A percentile compares a stretch with the other conserved stretches of the same genome.
phyloP scores from a whole-genome alignment of 768 basidiomycete species.

The Fibroporia radiculosa region DNA sequence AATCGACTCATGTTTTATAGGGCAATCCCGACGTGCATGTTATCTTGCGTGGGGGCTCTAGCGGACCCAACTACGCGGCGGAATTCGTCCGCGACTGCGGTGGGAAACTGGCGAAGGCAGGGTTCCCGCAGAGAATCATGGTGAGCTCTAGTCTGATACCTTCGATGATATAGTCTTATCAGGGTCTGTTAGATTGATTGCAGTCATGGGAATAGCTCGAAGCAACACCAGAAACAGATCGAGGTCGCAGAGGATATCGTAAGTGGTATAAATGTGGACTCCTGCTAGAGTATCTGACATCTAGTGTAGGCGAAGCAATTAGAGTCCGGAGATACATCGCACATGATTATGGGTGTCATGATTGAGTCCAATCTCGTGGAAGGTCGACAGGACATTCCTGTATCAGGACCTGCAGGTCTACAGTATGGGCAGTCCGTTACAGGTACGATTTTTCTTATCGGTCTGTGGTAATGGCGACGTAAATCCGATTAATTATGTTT shows the following conservation, averaged over 20 bases:
- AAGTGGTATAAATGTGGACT: constrained; percentile 21
- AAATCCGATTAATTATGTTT: not conserved
- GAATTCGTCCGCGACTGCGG: constrained; percentile 74
- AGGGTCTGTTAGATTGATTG: constrained; percentile 69
- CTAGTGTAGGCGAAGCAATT: constrained; percentile 58
- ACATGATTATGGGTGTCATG: constrained; percentile 88
- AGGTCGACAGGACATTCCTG: constrained; percentile 80
- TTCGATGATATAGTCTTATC: not conserved
- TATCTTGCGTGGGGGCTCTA: constrained; percentile 85
- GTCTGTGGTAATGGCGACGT: not conserved
- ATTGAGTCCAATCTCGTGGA: constrained; percentile 87
- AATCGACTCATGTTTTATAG: constrained; percentile 28
- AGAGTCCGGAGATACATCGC: constrained; percentile 60
- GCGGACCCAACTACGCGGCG: constrained; percentile 82
- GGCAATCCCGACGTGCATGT: constrained; percentile 91
- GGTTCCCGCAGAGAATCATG: constrained; percentile 79
- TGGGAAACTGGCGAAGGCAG: constrained; percentile 71
- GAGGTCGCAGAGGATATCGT: constrained; percentile 90
- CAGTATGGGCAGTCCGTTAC: constrained; percentile 85
- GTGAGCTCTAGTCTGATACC: constrained; percentile 30
- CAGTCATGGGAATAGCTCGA: constrained; percentile 92
- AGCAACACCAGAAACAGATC: constrained; percentile 84
- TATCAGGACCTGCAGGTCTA: constrained; percentile 60
- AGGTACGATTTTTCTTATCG: constrained; percentile 46
- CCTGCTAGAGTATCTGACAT: not conserved